Percentiles rank a stretch among this genome's conserved stretches.
These are phyloP conservation scores for Nakaseomyces glabratus DNA, from an alignment of 1,139 yeast species.

Conservation along the genomic window DNA sequence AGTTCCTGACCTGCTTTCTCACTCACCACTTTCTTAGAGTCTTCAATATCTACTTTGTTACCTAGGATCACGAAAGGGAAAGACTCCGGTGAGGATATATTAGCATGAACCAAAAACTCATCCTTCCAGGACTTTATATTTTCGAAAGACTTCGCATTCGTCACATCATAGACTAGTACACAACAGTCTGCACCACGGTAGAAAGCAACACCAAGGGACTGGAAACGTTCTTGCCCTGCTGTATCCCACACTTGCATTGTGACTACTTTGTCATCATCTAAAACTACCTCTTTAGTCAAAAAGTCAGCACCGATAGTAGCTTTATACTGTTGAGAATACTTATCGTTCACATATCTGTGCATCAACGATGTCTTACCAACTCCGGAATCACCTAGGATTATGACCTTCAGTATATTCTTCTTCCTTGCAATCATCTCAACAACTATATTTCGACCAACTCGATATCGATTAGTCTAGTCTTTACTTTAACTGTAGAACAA, in stretches of 20 bases:
- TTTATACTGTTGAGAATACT: conserved; percentile 90
- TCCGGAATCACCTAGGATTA: conserved; percentile 93
- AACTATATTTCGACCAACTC: too few species aligned
- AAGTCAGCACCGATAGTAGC: conserved; percentile 99
- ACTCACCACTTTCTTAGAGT: conserved; percentile 72
- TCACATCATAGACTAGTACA: conserved; percentile 89
- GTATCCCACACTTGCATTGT: conserved; percentile 97
- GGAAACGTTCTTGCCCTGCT: conserved; percentile 97
- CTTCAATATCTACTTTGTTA: conserved; percentile 91
- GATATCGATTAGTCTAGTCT: too few species aligned
- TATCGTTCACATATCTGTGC: conserved; percentile 92
- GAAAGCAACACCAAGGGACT: conserved; percentile 92
- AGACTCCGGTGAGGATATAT: conserved; percentile 85
- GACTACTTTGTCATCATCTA: conserved; percentile 67
- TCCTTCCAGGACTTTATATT: conserved; percentile 89
- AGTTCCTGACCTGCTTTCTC: conserved; percentile 78
- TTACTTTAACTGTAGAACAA: too few species aligned
- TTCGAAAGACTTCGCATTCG: conserved; percentile 86
- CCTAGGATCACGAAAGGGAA: conserved; percentile 95
- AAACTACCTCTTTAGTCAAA: conserved; percentile 75
- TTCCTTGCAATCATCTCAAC: conserved; percentile 79
- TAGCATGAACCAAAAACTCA: conserved; percentile 88
- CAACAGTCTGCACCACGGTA: conserved; percentile 98
- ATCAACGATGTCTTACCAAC: conserved; percentile 95
- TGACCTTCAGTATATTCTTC: conserved; percentile 86